Evolutionary conservation across 371 early-diverging fungal genomes (phyloP).

Genomic region (Coemansia sp.): DNA sequence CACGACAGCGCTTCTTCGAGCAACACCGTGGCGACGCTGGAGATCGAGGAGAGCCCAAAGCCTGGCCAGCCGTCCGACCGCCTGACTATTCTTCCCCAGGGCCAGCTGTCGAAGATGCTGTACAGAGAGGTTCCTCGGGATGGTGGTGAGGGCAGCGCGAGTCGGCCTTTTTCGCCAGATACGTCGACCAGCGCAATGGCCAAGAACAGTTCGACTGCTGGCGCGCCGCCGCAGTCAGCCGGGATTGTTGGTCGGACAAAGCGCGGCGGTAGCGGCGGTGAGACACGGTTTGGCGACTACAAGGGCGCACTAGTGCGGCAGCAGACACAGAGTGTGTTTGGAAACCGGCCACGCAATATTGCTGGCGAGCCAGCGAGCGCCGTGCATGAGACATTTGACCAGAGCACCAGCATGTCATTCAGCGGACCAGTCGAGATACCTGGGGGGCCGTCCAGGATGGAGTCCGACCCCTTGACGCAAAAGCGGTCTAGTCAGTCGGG

Average conservation of each 20-base stretch:
- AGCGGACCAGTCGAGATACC: constrained; percentile 24
- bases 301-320: constrained; percentile 27
- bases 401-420: constrained; percentile 1
- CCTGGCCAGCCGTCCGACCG: constrained; percentile 8
- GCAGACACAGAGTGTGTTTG: constrained; percentile 32
- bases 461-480: background rate
- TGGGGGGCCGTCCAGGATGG: background rate
- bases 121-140: constrained; percentile 14
- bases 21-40: constrained; percentile 32
- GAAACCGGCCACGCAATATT: constrained; percentile 11
- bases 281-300: constrained; percentile 33
- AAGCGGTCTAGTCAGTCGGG: background rate
- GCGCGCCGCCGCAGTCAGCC: constrained; percentile 2
- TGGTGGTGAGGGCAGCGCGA: constrained; percentile 1
- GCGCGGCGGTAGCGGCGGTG: constrained; percentile 37
- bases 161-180: constrained; percentile 8
- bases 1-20: constrained; percentile 35
- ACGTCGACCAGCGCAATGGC: background rate
- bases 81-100: constrained; percentile 10
- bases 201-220: background rate
- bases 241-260: constrained; percentile 14
- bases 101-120: constrained; percentile 41
- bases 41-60: constrained; percentile 26
- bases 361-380: constrained; percentile 19
- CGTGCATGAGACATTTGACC: constrained; percentile 2